phyloP scores from a whole-genome alignment of 495 filamentous ascomycete species.

The Tetracladium setigerum region DNA sequence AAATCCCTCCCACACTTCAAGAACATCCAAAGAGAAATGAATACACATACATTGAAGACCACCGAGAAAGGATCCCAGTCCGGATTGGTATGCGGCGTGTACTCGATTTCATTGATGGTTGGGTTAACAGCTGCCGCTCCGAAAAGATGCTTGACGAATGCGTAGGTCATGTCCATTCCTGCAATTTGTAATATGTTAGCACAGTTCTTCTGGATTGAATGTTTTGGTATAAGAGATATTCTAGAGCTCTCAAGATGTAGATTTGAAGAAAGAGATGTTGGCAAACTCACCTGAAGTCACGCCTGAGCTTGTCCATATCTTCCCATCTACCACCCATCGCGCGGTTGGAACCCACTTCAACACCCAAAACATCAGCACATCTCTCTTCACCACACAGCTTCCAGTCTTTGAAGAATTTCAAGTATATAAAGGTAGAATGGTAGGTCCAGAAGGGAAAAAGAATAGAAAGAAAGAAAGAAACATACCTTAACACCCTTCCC shows the following conservation, averaged over 20 bases:
- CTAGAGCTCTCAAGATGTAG: too few relatives aligned
- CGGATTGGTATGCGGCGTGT: slow-evolving; percentile 27
- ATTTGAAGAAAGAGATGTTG: too few relatives aligned
- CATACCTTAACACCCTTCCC: slow-evolving; percentile 26
- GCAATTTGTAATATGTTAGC: neutral
- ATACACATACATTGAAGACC: neutral
- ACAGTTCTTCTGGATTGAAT: too few relatives aligned
- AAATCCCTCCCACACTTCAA: too few relatives aligned
- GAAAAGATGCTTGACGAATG: slow-evolving; percentile 41
- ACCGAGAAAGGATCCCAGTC: slow-evolving; percentile 27
- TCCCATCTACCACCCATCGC: slow-evolving; percentile 57
- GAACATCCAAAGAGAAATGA: too few relatives aligned
- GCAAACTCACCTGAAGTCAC: slow-evolving; percentile 31
- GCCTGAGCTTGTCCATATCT: slow-evolving; percentile 58
- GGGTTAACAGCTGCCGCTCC: slow-evolving; percentile 25
- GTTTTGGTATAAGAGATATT: too few relatives aligned
- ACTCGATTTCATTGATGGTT: slow-evolving; percentile 24
- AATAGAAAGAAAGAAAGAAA: too few relatives aligned
- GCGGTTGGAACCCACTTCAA: slow-evolving; percentile 49
- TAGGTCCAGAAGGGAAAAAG: too few relatives aligned
- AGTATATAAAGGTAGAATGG: too few relatives aligned
- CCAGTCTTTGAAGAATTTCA: too few relatives aligned
- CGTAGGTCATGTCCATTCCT: slow-evolving; percentile 54
- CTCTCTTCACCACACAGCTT: too few relatives aligned
- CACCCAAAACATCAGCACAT: too few relatives aligned